Percentiles rank a stretch among this genome's conserved stretches.
Conservation (phyloP, 148 eudicot genomes). For the Selenicereus undatus region DNA sequence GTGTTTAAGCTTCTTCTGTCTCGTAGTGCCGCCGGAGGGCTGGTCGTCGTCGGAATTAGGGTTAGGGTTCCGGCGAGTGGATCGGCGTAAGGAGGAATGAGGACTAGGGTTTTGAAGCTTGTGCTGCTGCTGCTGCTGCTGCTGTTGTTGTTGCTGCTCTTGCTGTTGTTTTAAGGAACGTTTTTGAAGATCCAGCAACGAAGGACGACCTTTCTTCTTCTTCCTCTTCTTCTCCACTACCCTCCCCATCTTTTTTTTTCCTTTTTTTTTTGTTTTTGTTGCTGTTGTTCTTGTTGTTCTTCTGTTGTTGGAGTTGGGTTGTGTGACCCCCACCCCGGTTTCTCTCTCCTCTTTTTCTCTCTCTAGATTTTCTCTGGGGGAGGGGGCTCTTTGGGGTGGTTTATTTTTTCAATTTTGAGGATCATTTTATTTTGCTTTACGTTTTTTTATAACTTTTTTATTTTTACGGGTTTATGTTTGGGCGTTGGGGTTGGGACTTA, state of each 20-base stretch:
- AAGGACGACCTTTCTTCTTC: conserved; percentile 63
- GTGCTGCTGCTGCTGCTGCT: not conserved
- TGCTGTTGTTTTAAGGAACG: conserved; percentile 37
- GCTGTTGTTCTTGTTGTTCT: not conserved
- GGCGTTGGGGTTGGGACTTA: not conserved
- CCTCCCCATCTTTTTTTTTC: conserved; percentile 30
- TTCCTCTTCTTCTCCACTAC: conserved; percentile 34
- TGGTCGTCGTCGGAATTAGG: conserved; percentile 30
- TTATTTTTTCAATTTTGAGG: not conserved
- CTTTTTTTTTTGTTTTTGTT: not conserved
- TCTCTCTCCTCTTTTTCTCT: not conserved
- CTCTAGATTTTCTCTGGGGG: not conserved
- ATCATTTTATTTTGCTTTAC: not conserved
- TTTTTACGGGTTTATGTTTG: not conserved
- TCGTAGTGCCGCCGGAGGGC: conserved; percentile 3
- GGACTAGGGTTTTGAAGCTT: conserved; percentile 23
- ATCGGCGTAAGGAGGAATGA: conserved; percentile 33
- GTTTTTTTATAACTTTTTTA: not conserved
- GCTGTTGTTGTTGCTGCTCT: conserved; percentile 13
- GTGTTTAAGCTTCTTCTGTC: conserved; percentile 32
- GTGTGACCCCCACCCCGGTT: not conserved
- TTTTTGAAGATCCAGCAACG: conserved; percentile 52
- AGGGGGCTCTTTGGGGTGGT: not conserved
- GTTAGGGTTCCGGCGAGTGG: conserved; percentile 48
- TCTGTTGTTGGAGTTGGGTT: not conserved